A percentile compares a stretch with the other conserved stretches of the same genome.
Conservation (phyloP, 2,329 filamentous ascomycete genomes). For the Metarhizium rileyi region DNA sequence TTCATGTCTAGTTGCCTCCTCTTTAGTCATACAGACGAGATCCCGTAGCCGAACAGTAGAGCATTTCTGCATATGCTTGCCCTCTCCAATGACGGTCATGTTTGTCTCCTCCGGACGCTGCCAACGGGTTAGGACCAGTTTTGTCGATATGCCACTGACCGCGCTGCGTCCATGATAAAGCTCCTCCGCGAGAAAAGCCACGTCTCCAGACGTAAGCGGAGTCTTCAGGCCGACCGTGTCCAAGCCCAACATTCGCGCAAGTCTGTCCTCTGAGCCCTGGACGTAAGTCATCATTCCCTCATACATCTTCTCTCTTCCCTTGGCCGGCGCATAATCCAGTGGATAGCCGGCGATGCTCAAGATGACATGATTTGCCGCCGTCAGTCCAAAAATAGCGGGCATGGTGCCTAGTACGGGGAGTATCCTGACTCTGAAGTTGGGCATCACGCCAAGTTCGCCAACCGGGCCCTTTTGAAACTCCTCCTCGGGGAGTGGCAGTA, state of each 20-base stretch:
- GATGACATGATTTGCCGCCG: constrained; percentile 86
- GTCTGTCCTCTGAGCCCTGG: constrained; percentile 69
- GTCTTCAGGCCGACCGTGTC: constrained; percentile 60
- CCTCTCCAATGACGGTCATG: constrained; percentile 49
- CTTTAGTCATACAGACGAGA: constrained; percentile 86
- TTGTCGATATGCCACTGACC: constrained; percentile 70
- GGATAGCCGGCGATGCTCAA: constrained; percentile 75
- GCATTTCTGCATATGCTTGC: constrained; percentile 65
- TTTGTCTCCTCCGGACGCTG: constrained; percentile 51
- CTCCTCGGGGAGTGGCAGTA: constrained; percentile 78
- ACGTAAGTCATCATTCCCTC: constrained; percentile 69
- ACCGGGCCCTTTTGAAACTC: constrained; percentile 82
- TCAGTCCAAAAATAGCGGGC: constrained; percentile 92
- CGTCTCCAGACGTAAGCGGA: constrained; percentile 67
- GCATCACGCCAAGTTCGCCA: constrained; percentile 76
- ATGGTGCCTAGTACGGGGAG: constrained; percentile 91
- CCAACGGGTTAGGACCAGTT: constrained; percentile 77
- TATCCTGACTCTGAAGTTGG: constrained; percentile 91
- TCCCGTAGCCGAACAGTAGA: constrained; percentile 60
- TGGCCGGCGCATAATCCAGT: constrained; percentile 69
- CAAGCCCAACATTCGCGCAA: constrained; percentile 39
- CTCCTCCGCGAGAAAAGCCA: constrained; percentile 84
- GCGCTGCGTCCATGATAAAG: constrained; percentile 76
- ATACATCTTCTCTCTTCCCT: constrained; percentile 85
- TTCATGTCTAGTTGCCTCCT: constrained; percentile 74